phyloP scores from a whole-genome alignment of 306 rosid genomes.

The Quillaja saponaria region DNA sequence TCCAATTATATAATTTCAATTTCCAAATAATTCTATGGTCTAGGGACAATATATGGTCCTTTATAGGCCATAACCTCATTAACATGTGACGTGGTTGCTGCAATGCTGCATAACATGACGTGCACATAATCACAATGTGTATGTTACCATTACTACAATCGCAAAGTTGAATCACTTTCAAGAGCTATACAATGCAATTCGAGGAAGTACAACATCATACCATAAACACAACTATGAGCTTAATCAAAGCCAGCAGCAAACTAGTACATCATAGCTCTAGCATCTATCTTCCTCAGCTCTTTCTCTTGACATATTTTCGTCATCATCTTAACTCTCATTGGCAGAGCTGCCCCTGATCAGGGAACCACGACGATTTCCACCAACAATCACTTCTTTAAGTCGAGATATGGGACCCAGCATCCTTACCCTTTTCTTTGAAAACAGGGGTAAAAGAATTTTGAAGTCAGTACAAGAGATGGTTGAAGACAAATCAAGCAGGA shows the following conservation, averaged over 20 bases:
- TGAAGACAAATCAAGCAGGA: not conserved
- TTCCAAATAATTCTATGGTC: no score
- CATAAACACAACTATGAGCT: conserved; percentile 39
- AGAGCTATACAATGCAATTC: conserved; percentile 44
- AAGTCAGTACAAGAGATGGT: conserved; percentile 20
- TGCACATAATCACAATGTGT: no score
- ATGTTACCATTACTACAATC: no score
- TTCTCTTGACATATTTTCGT: conserved; percentile 45
- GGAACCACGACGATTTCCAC: conserved; percentile 74
- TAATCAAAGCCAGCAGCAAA: conserved; percentile 37
- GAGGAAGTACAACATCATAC: conserved; percentile 22
- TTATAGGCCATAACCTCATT: no score
- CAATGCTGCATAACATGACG: no score
- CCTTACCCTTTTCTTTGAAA: conserved; percentile 59
- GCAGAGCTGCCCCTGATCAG: conserved; percentile 58
- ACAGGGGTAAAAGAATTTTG: not conserved
- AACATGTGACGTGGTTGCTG: no score
- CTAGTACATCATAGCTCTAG: conserved; percentile 26
- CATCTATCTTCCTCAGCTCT: conserved; percentile 21
- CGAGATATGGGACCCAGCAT: conserved; percentile 69
- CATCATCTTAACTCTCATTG: conserved; percentile 61
- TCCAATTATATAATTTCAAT: no score
- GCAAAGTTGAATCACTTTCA: conserved; percentile 13
- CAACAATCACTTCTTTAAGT: conserved; percentile 79
- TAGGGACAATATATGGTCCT: no score